Percentiles rank a stretch among this genome's conserved stretches.
These are phyloP conservation scores for Talaromyces sp. DNA, from an alignment of 2,329 filamentous ascomycete species.

Conservation along the genomic window DNA sequence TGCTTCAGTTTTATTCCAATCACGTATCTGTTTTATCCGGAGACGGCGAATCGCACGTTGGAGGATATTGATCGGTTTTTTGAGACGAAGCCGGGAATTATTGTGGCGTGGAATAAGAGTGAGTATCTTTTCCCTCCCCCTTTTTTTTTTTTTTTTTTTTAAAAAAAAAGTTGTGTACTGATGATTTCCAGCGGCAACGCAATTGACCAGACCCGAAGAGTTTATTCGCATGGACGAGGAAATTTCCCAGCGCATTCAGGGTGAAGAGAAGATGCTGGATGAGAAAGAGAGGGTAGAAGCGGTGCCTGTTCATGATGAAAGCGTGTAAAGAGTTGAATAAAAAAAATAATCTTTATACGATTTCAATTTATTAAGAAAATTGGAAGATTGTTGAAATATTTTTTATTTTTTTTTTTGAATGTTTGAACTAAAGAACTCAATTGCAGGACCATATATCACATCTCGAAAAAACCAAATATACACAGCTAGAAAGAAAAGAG, in stretches of 20 bases:
- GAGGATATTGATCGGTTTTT: constrained; percentile 15
- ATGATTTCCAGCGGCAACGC: constrained; percentile 14
- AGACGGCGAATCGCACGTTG: constrained; percentile 14
- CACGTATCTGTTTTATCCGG: constrained; percentile 22
- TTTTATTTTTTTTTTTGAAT: too few species aligned
- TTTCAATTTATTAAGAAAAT: too few species aligned
- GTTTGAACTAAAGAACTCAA: too few species aligned
- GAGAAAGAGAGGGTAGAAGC: not conserved
- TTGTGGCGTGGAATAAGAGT: constrained; percentile 20
- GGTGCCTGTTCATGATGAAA: constrained; percentile 4
- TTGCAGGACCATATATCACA: not conserved
- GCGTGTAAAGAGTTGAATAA: not conserved
- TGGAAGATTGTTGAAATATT: too few species aligned
- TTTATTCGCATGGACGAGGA: constrained; percentile 18
- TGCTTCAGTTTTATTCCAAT: constrained; percentile 20
- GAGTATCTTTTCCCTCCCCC: not conserved
- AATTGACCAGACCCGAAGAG: constrained; percentile 17
- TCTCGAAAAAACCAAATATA: not conserved
- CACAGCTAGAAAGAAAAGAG: not conserved
- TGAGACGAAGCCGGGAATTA: constrained; percentile 17
- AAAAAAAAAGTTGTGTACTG: not conserved
- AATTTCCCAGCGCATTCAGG: constrained; percentile 9
- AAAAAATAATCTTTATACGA: not conserved
- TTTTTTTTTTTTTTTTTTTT: not conserved
- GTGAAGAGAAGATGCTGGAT: constrained; percentile 5